Evolutionary conservation across 306 rosid genomes (phyloP).

Genomic region (Alnus glutinosa): DNA sequence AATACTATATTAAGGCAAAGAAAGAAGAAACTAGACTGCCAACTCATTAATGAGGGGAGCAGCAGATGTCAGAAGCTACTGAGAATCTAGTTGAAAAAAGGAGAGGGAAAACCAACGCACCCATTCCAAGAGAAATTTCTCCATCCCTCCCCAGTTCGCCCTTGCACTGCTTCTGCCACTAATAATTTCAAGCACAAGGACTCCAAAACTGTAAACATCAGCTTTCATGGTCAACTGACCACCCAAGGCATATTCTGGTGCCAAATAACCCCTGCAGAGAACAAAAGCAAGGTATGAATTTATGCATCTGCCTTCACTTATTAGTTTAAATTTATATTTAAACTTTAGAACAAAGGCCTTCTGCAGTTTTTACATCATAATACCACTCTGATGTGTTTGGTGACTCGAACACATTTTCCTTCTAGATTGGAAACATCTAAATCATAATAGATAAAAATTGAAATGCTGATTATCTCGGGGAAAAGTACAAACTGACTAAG

Average conservation of each 20-base stretch:
- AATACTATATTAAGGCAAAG: constrained; percentile 1
- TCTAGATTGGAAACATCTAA: neutral
- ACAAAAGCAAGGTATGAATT: constrained; percentile 28
- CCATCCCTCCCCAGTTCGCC: constrained; percentile 52
- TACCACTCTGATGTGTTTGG: neutral
- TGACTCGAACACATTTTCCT: neutral
- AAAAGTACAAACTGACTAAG: constrained; percentile 14
- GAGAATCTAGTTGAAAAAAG: constrained; percentile 4
- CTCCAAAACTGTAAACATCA: constrained; percentile 88
- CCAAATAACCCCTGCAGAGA: constrained; percentile 81
- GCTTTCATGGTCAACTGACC: constrained; percentile 92
- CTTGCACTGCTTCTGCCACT: constrained; percentile 72
- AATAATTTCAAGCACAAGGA: constrained; percentile 83
- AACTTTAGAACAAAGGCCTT: neutral
- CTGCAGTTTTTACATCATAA: neutral
- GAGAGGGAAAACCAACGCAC: constrained; percentile 36
- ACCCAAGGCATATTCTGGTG: constrained; percentile 95
- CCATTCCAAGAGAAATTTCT: constrained; percentile 74
- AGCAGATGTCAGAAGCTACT: neutral
- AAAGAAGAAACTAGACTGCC: neutral
- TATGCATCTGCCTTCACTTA: neutral
- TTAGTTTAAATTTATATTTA: neutral
- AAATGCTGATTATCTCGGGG: neutral
- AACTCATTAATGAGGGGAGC: neutral
- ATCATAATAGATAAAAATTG: neutral